A percentile compares a stretch with the other conserved stretches of the same genome.
Conservation (phyloP, 345 rosid species). For the Mallotus nudiflorus region DNA sequence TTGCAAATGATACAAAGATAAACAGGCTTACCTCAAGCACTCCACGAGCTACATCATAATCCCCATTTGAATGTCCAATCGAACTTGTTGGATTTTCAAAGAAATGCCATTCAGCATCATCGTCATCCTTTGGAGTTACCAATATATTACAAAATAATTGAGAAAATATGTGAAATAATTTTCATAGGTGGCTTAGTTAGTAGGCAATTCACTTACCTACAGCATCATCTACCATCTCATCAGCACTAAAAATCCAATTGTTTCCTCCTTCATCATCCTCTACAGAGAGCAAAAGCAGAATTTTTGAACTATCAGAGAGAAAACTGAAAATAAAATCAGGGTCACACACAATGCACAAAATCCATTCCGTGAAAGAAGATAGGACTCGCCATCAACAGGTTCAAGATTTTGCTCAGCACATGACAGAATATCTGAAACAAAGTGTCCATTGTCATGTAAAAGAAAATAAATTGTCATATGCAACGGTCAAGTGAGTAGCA, state of each 20-base stretch:
- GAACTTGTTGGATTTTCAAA: slow-evolving; percentile 51
- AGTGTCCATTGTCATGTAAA: slow-evolving; percentile 61
- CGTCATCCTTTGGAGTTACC: slow-evolving; percentile 45
- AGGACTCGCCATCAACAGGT: slow-evolving; percentile 64
- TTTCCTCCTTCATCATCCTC: slow-evolving; percentile 52
- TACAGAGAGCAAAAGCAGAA: slow-evolving; percentile 14
- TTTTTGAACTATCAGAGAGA: not conserved
- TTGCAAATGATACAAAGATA: not conserved
- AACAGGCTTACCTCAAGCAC: slow-evolving; percentile 63
- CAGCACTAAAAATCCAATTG: slow-evolving; percentile 86
- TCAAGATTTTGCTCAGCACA: slow-evolving; percentile 96
- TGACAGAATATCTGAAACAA: slow-evolving; percentile 82
- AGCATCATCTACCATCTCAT: slow-evolving; percentile 53
- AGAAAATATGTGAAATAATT: not conserved
- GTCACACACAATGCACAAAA: not conserved
- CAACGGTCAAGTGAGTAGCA: not conserved
- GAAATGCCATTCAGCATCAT: slow-evolving; percentile 52
- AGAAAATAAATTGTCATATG: not conserved
- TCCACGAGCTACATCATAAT: slow-evolving; percentile 56
- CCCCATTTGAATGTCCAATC: slow-evolving; percentile 86
- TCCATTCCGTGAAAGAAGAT: not conserved
- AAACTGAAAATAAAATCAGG: not conserved
- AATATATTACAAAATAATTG: slow-evolving; percentile 5
- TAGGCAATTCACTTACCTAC: slow-evolving; percentile 38
- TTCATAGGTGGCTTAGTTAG: not conserved